Base-by-base conservation (phyloP, 2,329 filamentous ascomycete genomes). In the Byssochlamys sp. region DNA sequence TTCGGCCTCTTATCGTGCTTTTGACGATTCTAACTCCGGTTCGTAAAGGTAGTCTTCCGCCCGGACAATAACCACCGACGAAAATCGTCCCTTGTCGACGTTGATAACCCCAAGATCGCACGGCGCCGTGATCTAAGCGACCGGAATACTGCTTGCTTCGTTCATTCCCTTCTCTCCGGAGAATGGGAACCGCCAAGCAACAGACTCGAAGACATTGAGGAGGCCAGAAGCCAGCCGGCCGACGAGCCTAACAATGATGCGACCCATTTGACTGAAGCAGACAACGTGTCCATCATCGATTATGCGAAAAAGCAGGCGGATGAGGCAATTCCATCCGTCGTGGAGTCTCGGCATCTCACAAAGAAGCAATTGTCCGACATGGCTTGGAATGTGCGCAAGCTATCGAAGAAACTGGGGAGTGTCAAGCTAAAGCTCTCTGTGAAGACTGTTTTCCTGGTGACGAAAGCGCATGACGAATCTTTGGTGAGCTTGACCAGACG, bases 351-450 rank as follows among this genome's bases (percentile, higher is more conserved):
- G n/a, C 82, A 96, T 54, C 80, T 97, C 63, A 96, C 91, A 1
- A 97, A 97, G 77, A 91, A 89, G 71, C 90, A 99, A 73, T 80
- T 99, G 49, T 91, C 88, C 12, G 94, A 97, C 66, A 97, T 99
- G 92, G 91, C 92, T 0, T 91, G 92, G 84, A 91, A 92, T 27
- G 94, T 97, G 58, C 82, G 94, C 53, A 90, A 96, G 73, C 78
- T 99, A 58, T 92, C 89, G 29, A 88, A 95, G 68, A 87, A 89
- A 59, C 76, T 97, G 59, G 89, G 90, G 55, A 91, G 86, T 72
- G 86, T 97, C 70, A 84, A 87, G 58, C 79, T 99, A 61, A 89
- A 87, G 70, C 84, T 96, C 63, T 86, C 87, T 55, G 90, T 95
- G 62, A 84, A 84, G 69, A 88, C 84, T 57, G 85, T 99, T 29